Evolutionary conservation across 2,329 filamentous ascomycete species (phyloP), one percentile per base, ranked within the genome.

Genomic region (Hypoxylon sp.): DNA sequence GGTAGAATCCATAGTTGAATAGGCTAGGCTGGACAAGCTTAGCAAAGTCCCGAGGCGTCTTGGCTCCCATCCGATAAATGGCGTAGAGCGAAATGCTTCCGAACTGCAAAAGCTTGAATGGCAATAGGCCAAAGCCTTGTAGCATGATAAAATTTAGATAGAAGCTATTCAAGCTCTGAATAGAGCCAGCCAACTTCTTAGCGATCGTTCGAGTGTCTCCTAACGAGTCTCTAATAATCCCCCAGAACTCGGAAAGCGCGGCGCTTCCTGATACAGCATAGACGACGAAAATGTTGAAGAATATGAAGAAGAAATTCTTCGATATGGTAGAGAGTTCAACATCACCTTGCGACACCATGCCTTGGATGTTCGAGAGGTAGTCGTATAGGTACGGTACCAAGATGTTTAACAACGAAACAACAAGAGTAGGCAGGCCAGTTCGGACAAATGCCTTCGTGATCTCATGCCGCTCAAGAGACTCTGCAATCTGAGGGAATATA

Each of bases 251-350:
- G 27, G 88, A 84, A 73, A 89, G 59, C 12, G 66, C 66, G 1
- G 84, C 90, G 3, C 91, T 91, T 44, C 89, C 89, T 34, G 96
- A 89, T 17, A 94, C 81, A 1, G 93, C 95, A 69, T 97, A 97
- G 32, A 97, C 84, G 40, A 97, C 82, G 73, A 99, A 99, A 49
- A 97, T 90, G 73, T 99, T 99, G 82, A 99, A 97, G 73, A 99
- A 99, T 7, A 89, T 92, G 69, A 99, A 99, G 79, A 97, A 96
- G 75, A 97, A 99, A 72, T 97, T 99, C 75, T 99, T 99, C 44
- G 91, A 96, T 60, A 99, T 93, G 32, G 95, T 80, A 0, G 94
- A 97, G 5, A 99, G 79, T 71, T 97, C 94, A 15, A 99, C 87
- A 56, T 99, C 94, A 32, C 91, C 91, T 63, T 91, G 90, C 0